Evolutionary conservation across 495 filamentous ascomycete genomes (phyloP).

Genomic region (Talaromyces thailandensis): DNA sequence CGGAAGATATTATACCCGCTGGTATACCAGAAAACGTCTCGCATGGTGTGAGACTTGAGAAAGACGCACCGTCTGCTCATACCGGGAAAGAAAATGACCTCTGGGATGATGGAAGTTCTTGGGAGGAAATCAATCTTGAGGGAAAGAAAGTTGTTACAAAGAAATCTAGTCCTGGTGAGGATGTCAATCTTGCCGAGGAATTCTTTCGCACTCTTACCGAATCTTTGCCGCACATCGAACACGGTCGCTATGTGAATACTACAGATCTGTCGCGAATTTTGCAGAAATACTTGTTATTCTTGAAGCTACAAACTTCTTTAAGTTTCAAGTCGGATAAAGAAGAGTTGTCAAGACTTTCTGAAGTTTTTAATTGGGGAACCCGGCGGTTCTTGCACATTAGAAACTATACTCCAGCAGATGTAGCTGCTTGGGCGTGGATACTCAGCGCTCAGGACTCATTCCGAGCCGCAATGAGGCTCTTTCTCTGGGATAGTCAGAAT

Average conservation of each 20-base stretch:
- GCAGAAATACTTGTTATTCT: background rate
- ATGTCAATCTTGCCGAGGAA: background rate
- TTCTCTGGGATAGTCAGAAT: constrained; percentile 18
- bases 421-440: constrained; percentile 51
- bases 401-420: constrained; percentile 38
- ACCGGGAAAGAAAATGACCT: background rate
- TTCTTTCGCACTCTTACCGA: background rate
- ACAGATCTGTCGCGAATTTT: background rate
- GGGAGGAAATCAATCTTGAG: background rate
- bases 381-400: constrained; percentile 24
- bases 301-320: background rate
- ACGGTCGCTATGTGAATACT: background rate
- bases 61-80: background rate
- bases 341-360: constrained; percentile 13
- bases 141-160: background rate
- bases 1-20: background rate
- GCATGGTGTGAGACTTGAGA: background rate
- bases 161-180: background rate
- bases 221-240: background rate
- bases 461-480: constrained; percentile 32
- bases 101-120: background rate
- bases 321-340: background rate
- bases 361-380: constrained; percentile 25
- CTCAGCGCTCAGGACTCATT: constrained; percentile 32
- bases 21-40: background rate